Conservation (phyloP, 2,329 filamentous ascomycete genomes). For the Tolypocladium amazonense region DNA sequence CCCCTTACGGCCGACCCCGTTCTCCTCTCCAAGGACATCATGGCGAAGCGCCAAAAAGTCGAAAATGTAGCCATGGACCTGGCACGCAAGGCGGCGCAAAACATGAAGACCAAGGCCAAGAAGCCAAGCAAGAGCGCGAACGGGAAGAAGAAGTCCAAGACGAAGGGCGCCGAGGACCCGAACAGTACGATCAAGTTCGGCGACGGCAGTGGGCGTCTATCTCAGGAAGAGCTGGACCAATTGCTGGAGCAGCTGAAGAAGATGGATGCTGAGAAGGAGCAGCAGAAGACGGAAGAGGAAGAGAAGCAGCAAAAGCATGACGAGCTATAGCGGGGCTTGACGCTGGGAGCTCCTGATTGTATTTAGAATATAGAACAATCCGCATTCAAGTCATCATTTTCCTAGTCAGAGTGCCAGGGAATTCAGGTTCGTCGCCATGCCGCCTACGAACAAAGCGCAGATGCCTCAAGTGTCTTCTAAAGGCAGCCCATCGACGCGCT, state of each 20-base stretch:
- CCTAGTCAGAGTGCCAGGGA: not conserved
- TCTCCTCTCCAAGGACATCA: conserved; percentile 61
- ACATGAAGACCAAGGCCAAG: conserved; percentile 28
- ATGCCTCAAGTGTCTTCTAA: too few species aligned
- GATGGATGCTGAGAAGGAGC: conserved; percentile 16
- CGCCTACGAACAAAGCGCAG: not conserved
- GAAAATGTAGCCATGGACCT: conserved; percentile 60
- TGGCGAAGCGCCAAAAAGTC: conserved; percentile 58
- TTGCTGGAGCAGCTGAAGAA: conserved; percentile 28
- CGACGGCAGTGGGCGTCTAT: conserved; percentile 22
- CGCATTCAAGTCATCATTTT: not conserved
- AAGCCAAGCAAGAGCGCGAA: conserved; percentile 19
- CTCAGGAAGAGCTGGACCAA: conserved; percentile 39
- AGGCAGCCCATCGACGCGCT: too few species aligned
- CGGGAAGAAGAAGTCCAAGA: conserved; percentile 26
- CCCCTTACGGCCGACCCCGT: conserved; percentile 62
- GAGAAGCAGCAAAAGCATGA: conserved; percentile 18
- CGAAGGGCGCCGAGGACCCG: conserved; percentile 20
- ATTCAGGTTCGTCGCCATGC: not conserved
- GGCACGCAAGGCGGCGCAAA: conserved; percentile 55
- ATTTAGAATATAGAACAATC: not conserved
- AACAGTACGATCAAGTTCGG: conserved; percentile 31
- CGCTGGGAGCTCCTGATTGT: not conserved
- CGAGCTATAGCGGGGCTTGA: conserved; percentile 19
- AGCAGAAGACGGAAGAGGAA: conserved; percentile 16